Base-by-base conservation (phyloP, 176 grass and related monocot species). In the Musa itinerans region DNA sequence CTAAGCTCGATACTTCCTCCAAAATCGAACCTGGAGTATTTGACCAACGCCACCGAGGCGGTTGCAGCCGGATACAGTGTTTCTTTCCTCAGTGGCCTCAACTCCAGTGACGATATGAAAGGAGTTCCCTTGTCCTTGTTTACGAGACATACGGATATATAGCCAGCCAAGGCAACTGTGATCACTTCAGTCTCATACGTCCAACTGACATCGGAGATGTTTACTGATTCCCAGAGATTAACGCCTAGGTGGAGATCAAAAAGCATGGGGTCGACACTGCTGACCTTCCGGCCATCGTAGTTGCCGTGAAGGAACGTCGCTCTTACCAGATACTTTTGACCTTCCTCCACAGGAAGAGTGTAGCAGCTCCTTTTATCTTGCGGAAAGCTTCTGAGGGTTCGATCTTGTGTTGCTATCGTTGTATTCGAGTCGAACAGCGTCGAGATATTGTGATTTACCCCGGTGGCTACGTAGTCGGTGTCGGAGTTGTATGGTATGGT, bases 311-410 rank as follows among this genome's bases (percentile, higher is more conserved):
- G 16, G 14, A 71, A 72, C 1, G 4, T 0, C 11, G 66, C 19
- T 29, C 67, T 71, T 22, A 72, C 54, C 1, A 80, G 65, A n/a
- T 80, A 80, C 50, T 72, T 80, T 34, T 9, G 20, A 2, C 50
- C 67, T 9, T 21, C 11, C 11, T 57, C 43, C 27, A 54, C 66
- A 1, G 65, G 53, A 19, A 80, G 23, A 11, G 19, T 11, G 78
- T 80, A 80, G 69, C 78, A 80, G 49, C 71, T 80, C 15, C 67
- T 62, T 13, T 17, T 21, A 10, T 67, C 78, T 9, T 16, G 50
- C 1, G 78, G 78, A 20, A 80, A 80, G 64, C 67, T 80, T 34
- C 67, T 71, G 2, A 80, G 15, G 19, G 65, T 80, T 20, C 2
- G 11, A 19, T 71, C 20, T 24, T 56, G 66, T 1, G 12, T 27